phyloP scores from a whole-genome alignment of 805 yeast species.

The Cyberlindnera euphorbiae region DNA sequence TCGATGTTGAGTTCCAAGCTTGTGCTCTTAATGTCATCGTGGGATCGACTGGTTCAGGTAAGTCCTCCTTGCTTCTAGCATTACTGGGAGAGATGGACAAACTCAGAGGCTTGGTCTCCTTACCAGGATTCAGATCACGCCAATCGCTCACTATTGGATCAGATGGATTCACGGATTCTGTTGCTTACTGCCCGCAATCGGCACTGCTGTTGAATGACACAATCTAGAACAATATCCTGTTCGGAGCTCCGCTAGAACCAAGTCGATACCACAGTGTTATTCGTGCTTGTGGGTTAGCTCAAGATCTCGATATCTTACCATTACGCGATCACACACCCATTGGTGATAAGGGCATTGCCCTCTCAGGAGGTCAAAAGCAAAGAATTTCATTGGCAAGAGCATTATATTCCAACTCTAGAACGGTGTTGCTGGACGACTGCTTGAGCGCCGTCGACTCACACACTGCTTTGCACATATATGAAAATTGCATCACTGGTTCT shows the following conservation, averaged over 20 bases:
- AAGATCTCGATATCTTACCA: constrained; percentile 60
- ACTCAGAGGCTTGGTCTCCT: constrained; percentile 12
- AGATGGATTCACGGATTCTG: too few species aligned
- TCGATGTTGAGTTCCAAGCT: constrained; percentile 48
- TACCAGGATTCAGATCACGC: too few species aligned
- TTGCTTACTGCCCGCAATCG: constrained; percentile 18
- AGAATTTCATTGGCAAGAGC: constrained; percentile 64
- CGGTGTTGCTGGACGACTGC: constrained; percentile 58
- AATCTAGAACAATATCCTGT: constrained; percentile 63
- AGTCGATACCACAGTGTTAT: constrained; percentile 49
- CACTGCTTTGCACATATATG: constrained; percentile 71
- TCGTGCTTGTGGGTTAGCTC: constrained; percentile 55
- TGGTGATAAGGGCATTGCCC: constrained; percentile 79
- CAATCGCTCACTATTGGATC: too few species aligned
- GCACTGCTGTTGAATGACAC: constrained; percentile 85
- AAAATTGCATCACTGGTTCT: constrained; percentile 55
- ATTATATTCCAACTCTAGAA: constrained; percentile 54
- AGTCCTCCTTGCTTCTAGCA: constrained; percentile 64
- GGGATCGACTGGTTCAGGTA: constrained; percentile 82
- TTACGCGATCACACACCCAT: constrained; percentile 71
- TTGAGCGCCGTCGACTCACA: constrained; percentile 70
- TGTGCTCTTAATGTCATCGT: constrained; percentile 73
- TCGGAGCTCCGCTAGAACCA: constrained; percentile 53
- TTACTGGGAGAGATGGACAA: constrained; percentile 68
- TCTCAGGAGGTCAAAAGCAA: constrained; percentile 72